A percentile compares a stretch with the other conserved stretches of the same genome.
Conservation (phyloP, 371 early-diverging fungal genomes). For the Chytridium lagenaria region DNA sequence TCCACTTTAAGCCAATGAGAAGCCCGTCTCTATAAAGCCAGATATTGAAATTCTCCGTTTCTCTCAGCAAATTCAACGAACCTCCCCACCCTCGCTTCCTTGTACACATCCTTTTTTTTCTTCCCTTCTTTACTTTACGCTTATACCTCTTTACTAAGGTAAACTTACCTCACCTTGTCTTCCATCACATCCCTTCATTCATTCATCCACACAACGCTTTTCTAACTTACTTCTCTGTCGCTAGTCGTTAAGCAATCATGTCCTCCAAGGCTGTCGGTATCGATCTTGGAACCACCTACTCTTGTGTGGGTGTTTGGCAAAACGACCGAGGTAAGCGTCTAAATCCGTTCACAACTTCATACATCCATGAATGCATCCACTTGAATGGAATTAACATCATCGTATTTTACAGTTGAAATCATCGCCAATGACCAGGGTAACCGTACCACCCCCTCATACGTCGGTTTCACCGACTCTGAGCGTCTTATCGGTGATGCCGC, state of each 20-base stretch:
- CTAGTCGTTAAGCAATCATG: conserved; percentile 16
- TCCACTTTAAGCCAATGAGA: no score
- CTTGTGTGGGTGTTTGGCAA: conserved; percentile 97
- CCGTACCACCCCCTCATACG: conserved; percentile 96
- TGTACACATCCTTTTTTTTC: neutral
- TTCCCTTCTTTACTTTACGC: neutral
- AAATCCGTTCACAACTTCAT: no score
- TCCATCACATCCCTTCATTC: neutral
- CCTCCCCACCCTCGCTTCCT: no score
- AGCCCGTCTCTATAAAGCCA: no score
- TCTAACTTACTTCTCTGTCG: neutral
- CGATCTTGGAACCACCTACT: conserved; percentile 99
- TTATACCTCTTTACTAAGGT: neutral
- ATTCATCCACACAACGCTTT: neutral
- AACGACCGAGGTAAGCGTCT: conserved; percentile 79
- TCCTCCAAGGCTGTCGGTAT: conserved; percentile 54
- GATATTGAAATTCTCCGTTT: conserved; percentile 6
- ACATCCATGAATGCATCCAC: conserved; percentile 5
- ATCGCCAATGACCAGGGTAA: conserved; percentile 98
- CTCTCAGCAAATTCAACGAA: neutral
- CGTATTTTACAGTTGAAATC: conserved; percentile 73
- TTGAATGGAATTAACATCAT: no score
- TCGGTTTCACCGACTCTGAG: conserved; percentile 91
- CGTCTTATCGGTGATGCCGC: conserved; percentile 95
- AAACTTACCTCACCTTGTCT: neutral